Base-by-base conservation (phyloP, 2,329 filamentous ascomycete species). In the Coccinonectria pachysandricola region DNA sequence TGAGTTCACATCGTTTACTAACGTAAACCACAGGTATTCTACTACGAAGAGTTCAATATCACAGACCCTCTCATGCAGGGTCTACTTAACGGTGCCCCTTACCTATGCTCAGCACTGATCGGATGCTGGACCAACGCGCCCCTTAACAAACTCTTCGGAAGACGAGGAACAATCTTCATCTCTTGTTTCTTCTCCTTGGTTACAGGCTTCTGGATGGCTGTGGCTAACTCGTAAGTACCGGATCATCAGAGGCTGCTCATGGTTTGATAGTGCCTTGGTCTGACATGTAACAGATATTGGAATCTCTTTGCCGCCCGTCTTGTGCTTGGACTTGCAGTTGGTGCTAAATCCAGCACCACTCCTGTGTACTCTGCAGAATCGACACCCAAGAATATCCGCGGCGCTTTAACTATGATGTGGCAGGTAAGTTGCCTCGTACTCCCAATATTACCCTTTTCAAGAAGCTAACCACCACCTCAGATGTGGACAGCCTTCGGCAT, bases 161-260 rank as follows among this genome's bases (percentile, higher is more conserved):
- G 75, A 17, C 64, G 75, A 2, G 72, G 75, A 15, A 77, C 72
- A 4, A 75, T 78, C 26, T 76, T 77, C 44, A 62, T 76, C 28
- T 71, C 71, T 3, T 74, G 72, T 32, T 59, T 66, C 27, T 60
- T 54, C 32, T 71, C 69, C 53, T 48, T 53, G 59, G n/a, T 48
- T 61, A 34, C 53, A 54, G 24, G 65, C 53, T 20, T 71, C 69
- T 46, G 69, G 71, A 27, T 78, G 72, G 71, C 50, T 3, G 32
- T 65, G 52, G 55, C 64, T 33, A 59, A 74, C 23, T 67, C 68
- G 23, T 65, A 70, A 25, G 74, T 74, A n/a, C n/a, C n/a, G n/a
- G n/a, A n/a, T n/a, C n/a, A n/a, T n/a, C n/a, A n/a, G n/a, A n/a
- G n/a, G n/a, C n/a, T n/a, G n/a, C n/a, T 35, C 5, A 15, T 1